These are phyloP conservation scores for Aspergillus sp. DNA, from an alignment of 2,329 filamentous ascomycete genomes.

Conservation along the genomic window DNA sequence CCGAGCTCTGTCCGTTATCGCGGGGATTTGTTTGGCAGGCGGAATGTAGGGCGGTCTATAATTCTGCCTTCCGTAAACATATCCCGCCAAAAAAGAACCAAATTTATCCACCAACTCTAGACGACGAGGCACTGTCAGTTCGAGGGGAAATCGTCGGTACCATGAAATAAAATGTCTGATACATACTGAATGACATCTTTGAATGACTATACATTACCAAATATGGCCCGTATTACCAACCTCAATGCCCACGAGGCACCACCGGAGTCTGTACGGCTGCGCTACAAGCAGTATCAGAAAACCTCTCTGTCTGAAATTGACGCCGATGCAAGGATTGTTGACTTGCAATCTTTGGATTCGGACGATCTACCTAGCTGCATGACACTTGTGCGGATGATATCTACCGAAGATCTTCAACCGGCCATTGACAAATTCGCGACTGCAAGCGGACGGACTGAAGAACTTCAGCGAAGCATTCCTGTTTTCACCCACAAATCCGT, in stretches of 20 bases:
- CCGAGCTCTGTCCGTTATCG: background rate
- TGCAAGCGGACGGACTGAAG: conserved; percentile 13
- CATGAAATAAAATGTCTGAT: background rate
- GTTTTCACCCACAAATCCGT: conserved; percentile 37
- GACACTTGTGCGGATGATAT: conserved; percentile 29
- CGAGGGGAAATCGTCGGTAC: background rate
- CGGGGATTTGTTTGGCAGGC: background rate
- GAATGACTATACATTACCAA: background rate
- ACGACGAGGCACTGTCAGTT: background rate
- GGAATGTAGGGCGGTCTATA: background rate
- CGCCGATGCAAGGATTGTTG: conserved; percentile 57
- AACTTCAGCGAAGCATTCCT: conserved; percentile 29
- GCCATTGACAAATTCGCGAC: conserved; percentile 35
- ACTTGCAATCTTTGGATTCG: conserved; percentile 47
- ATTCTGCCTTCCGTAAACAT: background rate
- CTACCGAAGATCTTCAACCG: conserved; percentile 26
- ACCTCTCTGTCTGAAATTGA: conserved; percentile 55
- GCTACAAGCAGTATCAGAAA: conserved; percentile 75
- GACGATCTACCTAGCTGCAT: conserved; percentile 28
- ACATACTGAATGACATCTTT: background rate
- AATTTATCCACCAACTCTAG: background rate
- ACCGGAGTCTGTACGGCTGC: conserved; percentile 65
- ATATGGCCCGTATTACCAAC: conserved; percentile 34
- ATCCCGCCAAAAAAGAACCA: background rate
- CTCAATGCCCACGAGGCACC: conserved; percentile 78